Conservation (phyloP, 345 rosid genomes). For the Sapria himalayana region DNA sequence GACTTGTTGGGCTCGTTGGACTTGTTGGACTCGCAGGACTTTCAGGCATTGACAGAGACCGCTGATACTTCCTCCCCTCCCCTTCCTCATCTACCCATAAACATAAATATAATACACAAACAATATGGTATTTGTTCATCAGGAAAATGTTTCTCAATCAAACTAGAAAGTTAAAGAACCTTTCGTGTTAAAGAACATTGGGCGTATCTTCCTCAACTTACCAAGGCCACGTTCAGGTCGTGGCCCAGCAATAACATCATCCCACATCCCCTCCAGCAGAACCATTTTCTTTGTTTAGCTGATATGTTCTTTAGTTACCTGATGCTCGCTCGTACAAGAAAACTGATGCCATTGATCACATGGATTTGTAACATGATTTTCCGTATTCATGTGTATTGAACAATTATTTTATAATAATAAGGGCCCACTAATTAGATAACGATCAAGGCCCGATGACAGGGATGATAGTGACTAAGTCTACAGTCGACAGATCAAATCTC, state of each 20-base stretch:
- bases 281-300: slow-evolving; percentile 9
- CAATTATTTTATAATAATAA: too few species aligned
- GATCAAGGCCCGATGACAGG: too few species aligned
- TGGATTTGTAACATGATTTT: too few species aligned
- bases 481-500: too few species aligned
- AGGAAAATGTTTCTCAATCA: background rate
- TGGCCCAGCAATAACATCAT: slow-evolving; percentile 75
- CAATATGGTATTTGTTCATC: background rate
- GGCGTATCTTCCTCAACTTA: slow-evolving; percentile 41
- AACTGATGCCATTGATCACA: too few species aligned
- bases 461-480: too few species aligned
- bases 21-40: slow-evolving; percentile 43
- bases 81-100: slow-evolving; percentile 14
- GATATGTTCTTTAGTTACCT: too few species aligned
- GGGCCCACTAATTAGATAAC: too few species aligned
- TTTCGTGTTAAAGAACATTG: slow-evolving; percentile 26
- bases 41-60: slow-evolving; percentile 42
- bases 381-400: too few species aligned
- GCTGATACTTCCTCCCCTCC: slow-evolving; percentile 28
- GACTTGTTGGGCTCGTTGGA: slow-evolving; percentile 43
- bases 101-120: background rate
- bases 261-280: slow-evolving; percentile 64
- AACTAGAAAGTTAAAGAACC: slow-evolving; percentile 10
- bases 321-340: too few species aligned
- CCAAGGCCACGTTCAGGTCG: slow-evolving; percentile 81